A percentile compares a stretch with the other conserved stretches of the same genome.
These are phyloP conservation scores for Fraxinus angustifolia DNA, from an alignment of 305 asterid genomes.

Conservation along the genomic window DNA sequence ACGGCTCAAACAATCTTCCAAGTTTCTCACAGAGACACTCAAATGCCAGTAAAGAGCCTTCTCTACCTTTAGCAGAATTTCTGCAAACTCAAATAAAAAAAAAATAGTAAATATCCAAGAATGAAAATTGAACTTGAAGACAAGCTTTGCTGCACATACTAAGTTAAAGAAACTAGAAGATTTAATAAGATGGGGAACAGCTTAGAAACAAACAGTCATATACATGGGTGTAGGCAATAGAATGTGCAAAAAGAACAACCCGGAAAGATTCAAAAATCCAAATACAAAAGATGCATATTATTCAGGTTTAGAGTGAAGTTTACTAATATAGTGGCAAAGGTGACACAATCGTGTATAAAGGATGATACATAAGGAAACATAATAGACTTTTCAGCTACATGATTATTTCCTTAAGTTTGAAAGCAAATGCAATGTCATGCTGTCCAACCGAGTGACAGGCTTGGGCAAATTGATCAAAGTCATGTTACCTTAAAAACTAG, in stretches of 20 bases:
- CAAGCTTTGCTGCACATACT: background rate
- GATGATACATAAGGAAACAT: background rate
- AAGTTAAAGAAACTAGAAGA: background rate
- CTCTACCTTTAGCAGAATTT: conserved; percentile 89
- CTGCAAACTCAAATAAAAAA: conserved; percentile 39
- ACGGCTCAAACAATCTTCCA: conserved; percentile 99
- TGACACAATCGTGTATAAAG: background rate
- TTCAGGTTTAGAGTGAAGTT: background rate
- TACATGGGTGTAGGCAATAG: background rate
- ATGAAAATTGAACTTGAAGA: background rate
- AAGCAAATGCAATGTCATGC: background rate
- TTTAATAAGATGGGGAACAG: background rate
- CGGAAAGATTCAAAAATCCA: background rate
- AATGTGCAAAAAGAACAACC: background rate
- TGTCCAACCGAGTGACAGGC: background rate
- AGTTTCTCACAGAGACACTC: conserved; percentile 96
- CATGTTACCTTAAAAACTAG: background rate
- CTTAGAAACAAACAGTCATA: background rate
- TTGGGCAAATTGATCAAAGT: background rate
- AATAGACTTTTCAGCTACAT: background rate
- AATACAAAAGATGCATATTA: background rate
- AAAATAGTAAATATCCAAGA: background rate
- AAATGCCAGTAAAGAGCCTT: conserved; percentile 93
- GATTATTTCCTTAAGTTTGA: background rate
- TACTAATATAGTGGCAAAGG: background rate